phyloP scores from a whole-genome alignment of 768 basidiomycete species.

The Amanita exitialis region DNA sequence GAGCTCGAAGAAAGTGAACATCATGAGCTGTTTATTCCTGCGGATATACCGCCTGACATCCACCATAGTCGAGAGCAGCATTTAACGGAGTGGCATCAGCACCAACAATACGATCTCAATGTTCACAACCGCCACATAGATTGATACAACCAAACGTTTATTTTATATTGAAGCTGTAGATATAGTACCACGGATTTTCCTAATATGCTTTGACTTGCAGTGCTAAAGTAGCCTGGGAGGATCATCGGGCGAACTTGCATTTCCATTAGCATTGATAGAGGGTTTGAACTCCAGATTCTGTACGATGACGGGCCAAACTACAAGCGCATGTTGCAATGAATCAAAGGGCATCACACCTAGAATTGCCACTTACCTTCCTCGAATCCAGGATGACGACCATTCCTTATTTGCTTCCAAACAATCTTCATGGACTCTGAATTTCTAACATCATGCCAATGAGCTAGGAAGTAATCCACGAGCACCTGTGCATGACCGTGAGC shows the following conservation, averaged over 20 bases:
- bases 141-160: background rate
- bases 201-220: background rate
- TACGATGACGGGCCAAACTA: constrained; percentile 63
- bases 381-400: constrained; percentile 78
- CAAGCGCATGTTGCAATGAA: background rate
- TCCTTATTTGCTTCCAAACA: constrained; percentile 80
- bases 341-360: background rate
- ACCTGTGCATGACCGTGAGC: constrained; percentile 36
- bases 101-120: background rate
- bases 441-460: constrained; percentile 77
- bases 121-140: background rate
- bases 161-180: background rate
- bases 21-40: constrained; percentile 66
- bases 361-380: constrained; percentile 52
- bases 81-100: background rate
- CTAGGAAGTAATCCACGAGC: constrained; percentile 70
- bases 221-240: background rate
- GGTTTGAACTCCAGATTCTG: constrained; percentile 54
- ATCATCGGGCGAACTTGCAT: constrained; percentile 10
- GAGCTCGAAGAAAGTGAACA: constrained; percentile 38
- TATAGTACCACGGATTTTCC: background rate
- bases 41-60: constrained; percentile 34
- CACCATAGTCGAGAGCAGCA: constrained; percentile 7
- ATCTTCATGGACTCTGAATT: constrained; percentile 74
- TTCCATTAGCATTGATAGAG: constrained; percentile 10